These are phyloP conservation scores for Botrytis medusae DNA, from an alignment of 2,329 filamentous ascomycete species.

Conservation along the genomic window DNA sequence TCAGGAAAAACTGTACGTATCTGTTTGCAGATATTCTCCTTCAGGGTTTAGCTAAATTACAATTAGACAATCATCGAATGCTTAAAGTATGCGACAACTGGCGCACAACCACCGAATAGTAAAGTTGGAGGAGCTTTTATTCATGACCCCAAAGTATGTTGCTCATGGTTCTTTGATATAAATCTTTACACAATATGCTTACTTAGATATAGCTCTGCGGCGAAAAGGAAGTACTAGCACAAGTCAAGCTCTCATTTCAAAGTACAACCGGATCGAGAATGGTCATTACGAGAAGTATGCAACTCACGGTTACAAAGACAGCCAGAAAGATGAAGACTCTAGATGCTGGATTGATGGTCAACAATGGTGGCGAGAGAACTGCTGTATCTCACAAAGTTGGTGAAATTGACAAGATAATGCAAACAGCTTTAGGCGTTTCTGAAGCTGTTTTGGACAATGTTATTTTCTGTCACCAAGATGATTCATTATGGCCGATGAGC, in stretches of 20 bases:
- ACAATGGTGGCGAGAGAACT: constrained; percentile 75
- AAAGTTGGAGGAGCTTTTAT: constrained; percentile 87
- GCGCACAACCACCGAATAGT: constrained; percentile 87
- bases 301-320: constrained; percentile 79
- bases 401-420: constrained; percentile 81
- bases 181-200: constrained; percentile 25
- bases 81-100: constrained; percentile 96
- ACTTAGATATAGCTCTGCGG: constrained; percentile 59
- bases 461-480: constrained; percentile 98
- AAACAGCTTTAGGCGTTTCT: constrained; percentile 83
- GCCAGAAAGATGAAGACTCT: constrained; percentile 73
- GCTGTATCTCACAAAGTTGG: constrained; percentile 76
- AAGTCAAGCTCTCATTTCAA: constrained; percentile 86
- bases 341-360: constrained; percentile 74
- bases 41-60: constrained; percentile 21
- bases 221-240: constrained; percentile 85
- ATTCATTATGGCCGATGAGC: constrained; percentile 95
- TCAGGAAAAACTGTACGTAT: constrained; percentile 79
- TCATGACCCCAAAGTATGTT: constrained; percentile 81
- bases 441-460: constrained; percentile 88
- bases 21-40: background rate
- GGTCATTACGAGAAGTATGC: constrained; percentile 79
- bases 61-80: constrained; percentile 91
- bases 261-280: constrained; percentile 76
- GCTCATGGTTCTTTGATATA: background rate